Conservation (phyloP, 371 early-diverging fungal species). For the Mucor ambiguus region DNA sequence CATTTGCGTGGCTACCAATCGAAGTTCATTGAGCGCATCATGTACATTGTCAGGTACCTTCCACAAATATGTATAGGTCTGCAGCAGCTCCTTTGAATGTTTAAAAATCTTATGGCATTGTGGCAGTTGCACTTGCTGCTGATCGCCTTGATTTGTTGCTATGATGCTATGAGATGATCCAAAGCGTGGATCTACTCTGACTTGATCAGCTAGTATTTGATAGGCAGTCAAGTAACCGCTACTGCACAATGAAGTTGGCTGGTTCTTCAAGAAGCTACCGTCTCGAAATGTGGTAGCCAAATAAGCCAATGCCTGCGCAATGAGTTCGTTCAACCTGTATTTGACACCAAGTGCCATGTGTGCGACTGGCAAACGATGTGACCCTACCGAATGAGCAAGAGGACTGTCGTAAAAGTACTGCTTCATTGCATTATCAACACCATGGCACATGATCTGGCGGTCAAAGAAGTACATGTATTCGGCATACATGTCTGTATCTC, state of each 20-base stretch:
- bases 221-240: constrained; percentile 7
- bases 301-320: constrained; percentile 37
- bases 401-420: constrained; percentile 18
- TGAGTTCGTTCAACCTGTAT: constrained; percentile 22
- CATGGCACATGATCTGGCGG: constrained; percentile 20
- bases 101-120: constrained; percentile 1
- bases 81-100: constrained; percentile 1
- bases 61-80: constrained; percentile 12
- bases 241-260: not conserved
- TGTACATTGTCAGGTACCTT: not conserved
- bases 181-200: constrained; percentile 16
- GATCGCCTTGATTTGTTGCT: not conserved
- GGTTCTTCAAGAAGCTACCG: not conserved
- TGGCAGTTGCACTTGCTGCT: not conserved
- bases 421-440: constrained; percentile 20
- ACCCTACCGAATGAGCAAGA: constrained; percentile 26
- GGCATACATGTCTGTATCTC: constrained; percentile 25
- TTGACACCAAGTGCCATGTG: constrained; percentile 38
- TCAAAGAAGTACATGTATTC: constrained; percentile 34
- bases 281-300: constrained; percentile 28
- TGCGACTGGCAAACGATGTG: constrained; percentile 23
- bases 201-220: constrained; percentile 12
- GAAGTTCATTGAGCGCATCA: constrained; percentile 9
- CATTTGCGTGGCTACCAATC: constrained; percentile 5
- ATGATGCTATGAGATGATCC: not conserved